Evolutionary conservation across 2,329 filamentous ascomycete genomes (phyloP).

Genomic region (Colletotrichum sp.): DNA sequence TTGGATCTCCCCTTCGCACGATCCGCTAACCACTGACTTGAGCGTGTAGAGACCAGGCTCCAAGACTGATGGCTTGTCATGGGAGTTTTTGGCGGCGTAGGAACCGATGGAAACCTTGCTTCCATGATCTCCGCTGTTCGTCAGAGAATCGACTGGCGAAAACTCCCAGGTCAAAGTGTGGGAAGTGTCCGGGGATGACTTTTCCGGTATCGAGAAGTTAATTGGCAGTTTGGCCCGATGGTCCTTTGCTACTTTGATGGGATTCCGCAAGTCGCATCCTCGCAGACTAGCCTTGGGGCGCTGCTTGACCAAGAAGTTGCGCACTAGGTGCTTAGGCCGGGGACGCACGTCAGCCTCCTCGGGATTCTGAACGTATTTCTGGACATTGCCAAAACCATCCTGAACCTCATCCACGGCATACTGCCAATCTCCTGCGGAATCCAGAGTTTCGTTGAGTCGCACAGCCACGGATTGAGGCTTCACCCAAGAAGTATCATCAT

Average conservation of each 20-base stretch:
- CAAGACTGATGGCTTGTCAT: conserved; percentile 71
- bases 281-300: conserved; percentile 75
- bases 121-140: conserved; percentile 73
- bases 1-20: conserved; percentile 85
- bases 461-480: conserved; percentile 77
- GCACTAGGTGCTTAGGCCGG: conserved; percentile 69
- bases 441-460: conserved; percentile 88
- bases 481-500: conserved; percentile 82
- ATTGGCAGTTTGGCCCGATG: conserved; percentile 72
- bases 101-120: conserved; percentile 61
- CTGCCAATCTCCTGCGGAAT: conserved; percentile 78
- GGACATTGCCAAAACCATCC: conserved; percentile 87
- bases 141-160: conserved; percentile 73
- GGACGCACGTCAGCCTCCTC: conserved; percentile 73
- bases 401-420: conserved; percentile 93
- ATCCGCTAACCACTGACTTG: conserved; percentile 78
- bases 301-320: conserved; percentile 85
- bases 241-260: conserved; percentile 84
- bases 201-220: conserved; percentile 68
- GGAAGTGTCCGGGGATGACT: conserved; percentile 63
- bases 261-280: conserved; percentile 80
- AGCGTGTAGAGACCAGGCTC: conserved; percentile 88
- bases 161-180: conserved; percentile 84
- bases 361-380: conserved; percentile 70
- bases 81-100: conserved; percentile 64